Evolutionary conservation across 257 asterid genomes (phyloP), one percentile per base, ranked within the genome.

Genomic region (Anisodus tanguticus): DNA sequence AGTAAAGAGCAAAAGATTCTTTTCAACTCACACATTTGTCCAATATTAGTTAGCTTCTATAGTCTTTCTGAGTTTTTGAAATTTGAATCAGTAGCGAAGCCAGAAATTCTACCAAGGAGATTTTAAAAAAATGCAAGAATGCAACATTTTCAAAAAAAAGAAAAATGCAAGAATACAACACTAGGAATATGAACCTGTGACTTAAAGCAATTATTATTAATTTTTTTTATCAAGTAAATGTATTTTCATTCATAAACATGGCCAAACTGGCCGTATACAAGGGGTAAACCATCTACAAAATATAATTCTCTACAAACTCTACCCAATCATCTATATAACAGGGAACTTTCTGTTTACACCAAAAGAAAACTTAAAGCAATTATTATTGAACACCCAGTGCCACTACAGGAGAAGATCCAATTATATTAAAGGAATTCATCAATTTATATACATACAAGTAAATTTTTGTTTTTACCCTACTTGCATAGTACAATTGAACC

Each of bases 21-120:
- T 54, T 53, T 26, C 81, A 77, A 53, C 64, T 76, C 58, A 74
- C 59, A 49, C 43, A 60, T 49, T 74, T 74, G 62, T 22, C 62
- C 57, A 74, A 49, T 74, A 72, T 47, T 45, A 72, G 54, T 45
- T 72, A 72, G 59, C 59, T 72, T 72, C 41, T 19, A 67, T 6
- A 72, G n/a, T 47, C 55, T 68, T 15, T 15, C 19, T 10, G 81
- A 22, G 81, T 76, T 76, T 8, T 49, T 4, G 15, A 72, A 72
- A 72, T 72, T 47, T 11, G 80, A 72, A 47, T 47, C 59, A 74
- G 80, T 74, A 49, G 60, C 81, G 10, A 43, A 22, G 39, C 43
- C 43, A 22, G 26, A 22, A 74, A 49, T 51, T 74, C 22, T 11
- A 49, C 11, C 1, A 11, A 74, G 81, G 22, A 3, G 81, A 74